Base-by-base conservation (phyloP, 345 rosid genomes). In the Syzygium aqueum region DNA sequence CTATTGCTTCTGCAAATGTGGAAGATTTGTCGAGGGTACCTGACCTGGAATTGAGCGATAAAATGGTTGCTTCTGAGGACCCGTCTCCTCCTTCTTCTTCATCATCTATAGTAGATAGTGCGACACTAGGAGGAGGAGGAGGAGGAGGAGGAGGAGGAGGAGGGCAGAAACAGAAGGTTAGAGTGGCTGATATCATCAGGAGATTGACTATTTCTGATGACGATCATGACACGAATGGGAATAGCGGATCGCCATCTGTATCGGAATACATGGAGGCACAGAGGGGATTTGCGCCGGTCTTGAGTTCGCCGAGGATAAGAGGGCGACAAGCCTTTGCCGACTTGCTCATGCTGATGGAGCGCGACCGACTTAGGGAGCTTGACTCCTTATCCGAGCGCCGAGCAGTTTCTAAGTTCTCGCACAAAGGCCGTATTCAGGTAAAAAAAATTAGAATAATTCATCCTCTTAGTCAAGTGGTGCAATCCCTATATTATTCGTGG, bases 371-470 rank as follows among this genome's bases (percentile, higher is more conserved):
- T 0, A 92, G 87, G 51, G 99, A 97, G 89, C 88, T 97, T 28
- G 91, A 85, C 19, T 57, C 77, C n/a, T 65, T 97, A 51, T 63
- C 9, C 4, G 92, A 91, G 28, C 94, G 96, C 25, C 94, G 89
- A 33, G 53, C 91, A 28, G 98, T 96, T 73, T 93, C 99, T 0
- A 95, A 89, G 88, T 97, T 97, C 87, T 43, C 93, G 1, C 95
- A 96, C 53, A 95, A 95, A 22, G 97, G 99, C 17, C 91, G 98
- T 59, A 90, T 96, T 91, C 99, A 95, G 97, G 98, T 97, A 30
- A 87, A 43, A 43, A 43, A 53, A 73, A 73, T 37, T 5, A 49
- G 11, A 10, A 37, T 10, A 33, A 73, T 73, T 21, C 49, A 9
- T 10, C 82, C 82, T 73, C 12, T 19, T 19, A 33, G 49, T 73